Evolutionary conservation across 2,329 filamentous ascomycete species (phyloP), one percentile per base, ranked within the genome.

Genomic region (Pseudocercospora crystallina): DNA sequence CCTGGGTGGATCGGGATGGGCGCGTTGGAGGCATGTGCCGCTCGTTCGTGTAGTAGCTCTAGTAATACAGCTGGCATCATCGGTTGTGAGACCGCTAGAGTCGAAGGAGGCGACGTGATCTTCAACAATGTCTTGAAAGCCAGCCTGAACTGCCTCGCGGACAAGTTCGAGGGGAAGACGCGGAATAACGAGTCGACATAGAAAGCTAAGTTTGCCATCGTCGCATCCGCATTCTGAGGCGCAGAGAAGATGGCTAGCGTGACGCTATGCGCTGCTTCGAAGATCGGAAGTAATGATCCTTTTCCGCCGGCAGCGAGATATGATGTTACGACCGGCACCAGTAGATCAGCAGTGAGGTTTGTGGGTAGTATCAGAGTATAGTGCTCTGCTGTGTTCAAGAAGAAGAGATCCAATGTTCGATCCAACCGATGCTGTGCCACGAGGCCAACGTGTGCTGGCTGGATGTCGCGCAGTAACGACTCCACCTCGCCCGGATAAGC

Each of bases 41-140:
- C 81, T 15, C 86, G 82, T 59, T 87, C 81, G 49, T 81, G 80
- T 2, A 91, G 76, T 65, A 95, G 84, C 65, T 96, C 90, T 10
- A 95, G 76, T 1, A 96, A 73, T 1, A 84, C 86, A 55, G 91
- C 88, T 2, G 89, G 85, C n/a, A 96, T 79, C 50, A 87, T 79
- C 0, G 89, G 89, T 56, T 94, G 85, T 5, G 79, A 79, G 40
- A 82, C 83, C 31, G 87, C 83, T 35, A 95, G 80, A 1, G 83
- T 80, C 33, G 87, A 90, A 0, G 90, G 91, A 2, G 90, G 89
- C 2, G 87, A 85, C 9, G 90, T 84, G 52, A 95, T 85, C 61
- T 87, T 86, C 69, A 95, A 82, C 39, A 96, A 76, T 1, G 89
- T 92, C 67, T 86, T 89, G 76, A 95, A 91, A 9, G 90, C 91